Percentiles rank a stretch among this genome's conserved stretches.
These are phyloP conservation scores for Trypanosoma melophagium DNA, from an alignment of 208 protist species.

Conservation along the genomic window DNA sequence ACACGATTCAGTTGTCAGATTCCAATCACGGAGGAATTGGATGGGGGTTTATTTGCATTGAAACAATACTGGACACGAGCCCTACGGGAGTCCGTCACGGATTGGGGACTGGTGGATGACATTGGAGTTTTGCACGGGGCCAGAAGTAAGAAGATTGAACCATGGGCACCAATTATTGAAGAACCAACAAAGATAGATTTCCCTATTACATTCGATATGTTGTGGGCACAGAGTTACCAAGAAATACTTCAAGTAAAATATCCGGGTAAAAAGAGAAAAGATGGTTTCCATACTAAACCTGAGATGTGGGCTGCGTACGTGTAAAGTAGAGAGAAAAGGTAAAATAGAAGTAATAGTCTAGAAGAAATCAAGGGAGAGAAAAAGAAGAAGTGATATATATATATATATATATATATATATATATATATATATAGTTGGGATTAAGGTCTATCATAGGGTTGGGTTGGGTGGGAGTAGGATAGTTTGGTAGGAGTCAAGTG, in stretches of 20 bases:
- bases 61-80: constrained; percentile 86
- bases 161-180: constrained; percentile 87
- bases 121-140: constrained; percentile 55
- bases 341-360: constrained; percentile 1
- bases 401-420: not conserved
- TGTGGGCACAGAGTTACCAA: constrained; percentile 87
- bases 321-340: constrained; percentile 22
- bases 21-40: constrained; percentile 78
- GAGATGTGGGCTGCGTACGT: constrained; percentile 83
- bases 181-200: constrained; percentile 86
- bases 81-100: constrained; percentile 73
- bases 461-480: too few relatives aligned
- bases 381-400: not conserved
- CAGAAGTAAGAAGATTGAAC: constrained; percentile 85
- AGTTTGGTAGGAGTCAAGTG: too few relatives aligned
- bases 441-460: too few relatives aligned
- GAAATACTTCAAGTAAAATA: constrained; percentile 86
- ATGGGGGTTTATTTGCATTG: constrained; percentile 82
- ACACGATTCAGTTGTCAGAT: constrained; percentile 91
- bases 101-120: constrained; percentile 84
- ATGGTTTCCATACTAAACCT: constrained; percentile 85
- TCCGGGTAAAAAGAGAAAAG: constrained; percentile 75
- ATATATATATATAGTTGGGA: too few relatives aligned
- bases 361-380: constrained; percentile 29
- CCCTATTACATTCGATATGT: constrained; percentile 88